Evolutionary conservation across 805 yeast genomes (phyloP).

Genomic region (Brettanomyces anomalus): DNA sequence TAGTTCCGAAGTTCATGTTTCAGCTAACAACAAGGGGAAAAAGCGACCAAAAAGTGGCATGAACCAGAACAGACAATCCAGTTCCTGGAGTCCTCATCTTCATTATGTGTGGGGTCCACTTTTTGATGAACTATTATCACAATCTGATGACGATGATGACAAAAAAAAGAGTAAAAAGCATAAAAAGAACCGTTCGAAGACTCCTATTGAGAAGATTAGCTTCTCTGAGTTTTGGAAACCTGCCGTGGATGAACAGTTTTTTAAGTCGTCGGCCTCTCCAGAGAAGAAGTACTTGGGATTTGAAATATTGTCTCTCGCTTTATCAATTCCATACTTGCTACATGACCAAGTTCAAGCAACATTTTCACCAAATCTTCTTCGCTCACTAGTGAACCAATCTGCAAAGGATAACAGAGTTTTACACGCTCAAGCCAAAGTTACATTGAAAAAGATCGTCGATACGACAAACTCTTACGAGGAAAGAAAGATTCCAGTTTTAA

Average conservation of each 20-base stretch:
- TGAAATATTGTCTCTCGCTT: slow-evolving; percentile 51
- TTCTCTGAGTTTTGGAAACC: slow-evolving; percentile 69
- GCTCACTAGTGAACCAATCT: slow-evolving; percentile 70
- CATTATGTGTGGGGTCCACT: slow-evolving; percentile 72
- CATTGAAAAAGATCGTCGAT: slow-evolving; percentile 35
- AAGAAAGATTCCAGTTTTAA: slow-evolving; percentile 21
- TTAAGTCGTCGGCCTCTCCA: slow-evolving; percentile 65
- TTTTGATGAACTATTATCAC: slow-evolving; percentile 31
- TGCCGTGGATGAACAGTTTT: slow-evolving; percentile 72
- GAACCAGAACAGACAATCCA: slow-evolving; percentile 38
- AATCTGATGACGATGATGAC: slow-evolving; percentile 7
- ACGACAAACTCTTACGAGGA: slow-evolving; percentile 28
- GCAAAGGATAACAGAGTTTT: slow-evolving; percentile 57
- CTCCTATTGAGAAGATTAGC: slow-evolving; percentile 20
- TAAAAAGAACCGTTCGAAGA: slow-evolving; percentile 5
- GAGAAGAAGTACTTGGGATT: slow-evolving; percentile 87
- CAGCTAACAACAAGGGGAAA: slow-evolving; percentile 20
- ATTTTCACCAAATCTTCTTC: slow-evolving; percentile 57
- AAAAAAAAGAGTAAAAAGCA: slow-evolving; percentile 23
- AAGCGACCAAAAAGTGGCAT: slow-evolving; percentile 17
- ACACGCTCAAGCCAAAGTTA: slow-evolving; percentile 53
- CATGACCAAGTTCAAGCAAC: slow-evolving; percentile 18
- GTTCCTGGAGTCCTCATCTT: slow-evolving; percentile 65
- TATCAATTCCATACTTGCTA: slow-evolving; percentile 20
- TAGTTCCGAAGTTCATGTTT: slow-evolving; percentile 37